Base-by-base conservation (phyloP, 1,284 basidiomycete species). In the Fomitopsis pinicola region DNA sequence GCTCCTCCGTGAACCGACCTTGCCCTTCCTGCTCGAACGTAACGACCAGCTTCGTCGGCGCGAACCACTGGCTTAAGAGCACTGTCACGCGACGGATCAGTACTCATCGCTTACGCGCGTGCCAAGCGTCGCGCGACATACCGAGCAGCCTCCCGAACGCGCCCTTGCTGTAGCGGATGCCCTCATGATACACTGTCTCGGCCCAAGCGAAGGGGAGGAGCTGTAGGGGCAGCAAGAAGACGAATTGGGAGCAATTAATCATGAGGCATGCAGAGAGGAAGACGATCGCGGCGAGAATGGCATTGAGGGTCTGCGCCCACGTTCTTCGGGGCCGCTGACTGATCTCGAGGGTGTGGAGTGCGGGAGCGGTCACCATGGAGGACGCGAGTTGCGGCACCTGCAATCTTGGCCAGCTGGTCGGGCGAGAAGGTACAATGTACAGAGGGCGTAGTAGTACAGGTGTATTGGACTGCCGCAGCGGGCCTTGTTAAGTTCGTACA, bases 81-180 rank as follows among this genome's bases (percentile, higher is more conserved):
- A 94, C 91, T 87, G 74, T 67, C 58, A 59, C 57, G 36, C 55
- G 12, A 38, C n/a, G n/a, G 19, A 42, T 58, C 40, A 46, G 42
- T 22, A 22, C 22, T 22, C 22, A 2, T 26, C 40, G 45, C 26
- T 48, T 57, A 36, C 8, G 28, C 28, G 17, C 33, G 9, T 17
- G 46, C 44, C 28, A 45, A 45, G 14, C 38, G 33, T 36, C 40
- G 44, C 38, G 44, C 38, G 35, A 82, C 86, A 70, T 71, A 93
- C 94, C 82, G 59, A 90, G 73, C 30, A 95, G 78, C 64, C 80
- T 78, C 9, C 87, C 91, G 74, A 95, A 95, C 15, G 88, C 82
- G 38, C 91, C 91, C 75, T 96, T 95, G 57, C 91, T 92, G 72
- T 89, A 89, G 26, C 86, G 82, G 54, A 95, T 85, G 1, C 86